Base-by-base conservation (phyloP, 2,329 filamentous ascomycete genomes). In the Epichloe baconii region DNA sequence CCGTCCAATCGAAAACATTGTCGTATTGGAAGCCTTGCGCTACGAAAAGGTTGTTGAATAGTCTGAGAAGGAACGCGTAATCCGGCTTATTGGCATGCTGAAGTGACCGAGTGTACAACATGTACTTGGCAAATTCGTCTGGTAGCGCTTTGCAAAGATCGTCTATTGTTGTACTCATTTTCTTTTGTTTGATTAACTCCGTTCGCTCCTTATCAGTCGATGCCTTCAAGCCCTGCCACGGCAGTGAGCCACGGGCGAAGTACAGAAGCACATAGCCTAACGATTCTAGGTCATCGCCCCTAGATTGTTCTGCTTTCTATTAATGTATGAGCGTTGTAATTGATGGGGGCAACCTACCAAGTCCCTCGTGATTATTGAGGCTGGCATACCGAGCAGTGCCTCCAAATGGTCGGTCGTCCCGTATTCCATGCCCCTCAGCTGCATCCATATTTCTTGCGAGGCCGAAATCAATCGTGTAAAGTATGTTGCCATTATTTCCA, bases 391-490 rank as follows among this genome's bases (percentile, higher is more conserved):
- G 36, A 17, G 14, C 10, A 3, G 51, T 44, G 14, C 47, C 37
- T 8, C 47, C 51, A 5, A 26, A 2, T 2, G 47, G 36, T 37
- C 43, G 42, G 31, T 44, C 12, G 10, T 53, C 36, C 2, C 3
- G 12, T 14, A 44, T 19, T 34, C 19, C 37, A n/a, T 15, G n/a
- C 2, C 47, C 36, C 19, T 53, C 37, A 4, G 4, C 14, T 12
- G 11, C 5, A 15, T 41, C 41, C 19, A 45, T 38, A 15, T 53
- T 41, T 21, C 31, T 44, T 66, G 93, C 91, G 58, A 98, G 77
- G 78, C 93, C 93, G 63, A 98, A 98, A 72, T 97, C 93, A 62
- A 97, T 97, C 47, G 96, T 91, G 62, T 97, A 97, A 77, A 98
- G 90, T 76, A 96, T 90, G 75, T 97, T 97, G 58, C 93, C 93